Percentiles rank a stretch among this genome's conserved stretches.
Evolutionary conservation across 2,329 filamentous ascomycete genomes (phyloP).

Genomic region (Botryotinia narcissicola): DNA sequence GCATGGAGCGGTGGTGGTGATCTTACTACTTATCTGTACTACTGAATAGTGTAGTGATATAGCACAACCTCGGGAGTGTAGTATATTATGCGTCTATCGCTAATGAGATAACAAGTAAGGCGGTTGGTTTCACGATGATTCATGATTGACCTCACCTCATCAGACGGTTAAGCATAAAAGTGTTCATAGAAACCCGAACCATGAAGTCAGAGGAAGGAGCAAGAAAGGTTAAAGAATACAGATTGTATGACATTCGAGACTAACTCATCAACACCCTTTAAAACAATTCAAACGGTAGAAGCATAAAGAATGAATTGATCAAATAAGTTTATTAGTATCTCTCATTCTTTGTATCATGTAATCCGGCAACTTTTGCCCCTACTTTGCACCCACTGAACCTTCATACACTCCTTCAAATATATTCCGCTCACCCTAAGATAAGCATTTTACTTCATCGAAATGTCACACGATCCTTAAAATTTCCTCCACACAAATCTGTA

Average conservation of each 20-base stretch:
- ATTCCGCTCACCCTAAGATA: neutral
- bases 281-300: neutral
- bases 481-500: neutral
- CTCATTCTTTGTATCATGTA: neutral
- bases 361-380: neutral
- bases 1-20: neutral
- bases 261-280: neutral
- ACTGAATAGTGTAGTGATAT: neutral
- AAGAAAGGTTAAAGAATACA: neutral
- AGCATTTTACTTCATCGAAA: neutral
- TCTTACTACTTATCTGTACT: neutral
- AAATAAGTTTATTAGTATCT: neutral
- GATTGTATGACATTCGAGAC: neutral
- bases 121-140: neutral
- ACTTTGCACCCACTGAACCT: neutral
- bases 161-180: neutral
- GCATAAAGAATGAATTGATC: neutral
- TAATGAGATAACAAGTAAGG: neutral
- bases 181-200: neutral
- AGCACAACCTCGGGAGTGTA: neutral
- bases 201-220: neutral
- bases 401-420: neutral
- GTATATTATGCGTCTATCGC: too few relatives aligned
- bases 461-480: constrained; percentile 9
- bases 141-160: neutral